Conservation (phyloP, 2,329 filamentous ascomycete genomes). For the Talaromyces piceae region DNA sequence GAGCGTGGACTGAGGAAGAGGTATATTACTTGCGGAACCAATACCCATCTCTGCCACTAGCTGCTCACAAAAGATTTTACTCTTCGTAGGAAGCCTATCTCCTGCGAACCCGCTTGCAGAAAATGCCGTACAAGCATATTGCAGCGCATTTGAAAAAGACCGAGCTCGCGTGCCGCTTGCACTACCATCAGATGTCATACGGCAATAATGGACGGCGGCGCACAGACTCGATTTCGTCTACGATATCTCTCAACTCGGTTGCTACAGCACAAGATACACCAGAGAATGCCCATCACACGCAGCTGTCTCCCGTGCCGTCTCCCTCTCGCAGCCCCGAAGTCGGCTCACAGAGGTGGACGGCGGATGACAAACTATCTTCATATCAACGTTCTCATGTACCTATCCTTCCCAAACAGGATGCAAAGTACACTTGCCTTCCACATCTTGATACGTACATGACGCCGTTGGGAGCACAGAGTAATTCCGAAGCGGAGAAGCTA, state of each 20-base stretch:
- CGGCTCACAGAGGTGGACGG: slow-evolving; percentile 2
- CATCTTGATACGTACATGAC: background rate
- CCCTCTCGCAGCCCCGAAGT: slow-evolving; percentile 20
- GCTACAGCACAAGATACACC: slow-evolving; percentile 22
- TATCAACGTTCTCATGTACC: slow-evolving; percentile 22
- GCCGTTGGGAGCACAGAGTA: slow-evolving; percentile 31
- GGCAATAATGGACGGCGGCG: slow-evolving; percentile 74
- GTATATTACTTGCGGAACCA: slow-evolving; percentile 37
- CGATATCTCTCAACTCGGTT: slow-evolving; percentile 37
- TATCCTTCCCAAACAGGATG: slow-evolving; percentile 24
- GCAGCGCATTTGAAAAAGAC: slow-evolving; percentile 80
- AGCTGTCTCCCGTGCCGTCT: slow-evolving; percentile 45
- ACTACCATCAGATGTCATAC: slow-evolving; percentile 79
- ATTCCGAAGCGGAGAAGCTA: slow-evolving; percentile 18
- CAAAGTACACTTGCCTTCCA: slow-evolving; percentile 30
- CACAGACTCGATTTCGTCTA: slow-evolving; percentile 61
- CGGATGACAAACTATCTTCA: slow-evolving; percentile 8
- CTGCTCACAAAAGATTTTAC: slow-evolving; percentile 1
- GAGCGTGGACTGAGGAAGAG: slow-evolving; percentile 82
- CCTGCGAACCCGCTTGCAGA: slow-evolving; percentile 73
- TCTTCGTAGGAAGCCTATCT: slow-evolving; percentile 67
- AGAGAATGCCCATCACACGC: slow-evolving; percentile 24
- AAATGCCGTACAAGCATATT: slow-evolving; percentile 89
- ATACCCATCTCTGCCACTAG: background rate
- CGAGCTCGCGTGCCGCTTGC: slow-evolving; percentile 76